These are phyloP conservation scores for Saturnispora sekii DNA, from an alignment of 805 yeast species.

Conservation along the genomic window DNA sequence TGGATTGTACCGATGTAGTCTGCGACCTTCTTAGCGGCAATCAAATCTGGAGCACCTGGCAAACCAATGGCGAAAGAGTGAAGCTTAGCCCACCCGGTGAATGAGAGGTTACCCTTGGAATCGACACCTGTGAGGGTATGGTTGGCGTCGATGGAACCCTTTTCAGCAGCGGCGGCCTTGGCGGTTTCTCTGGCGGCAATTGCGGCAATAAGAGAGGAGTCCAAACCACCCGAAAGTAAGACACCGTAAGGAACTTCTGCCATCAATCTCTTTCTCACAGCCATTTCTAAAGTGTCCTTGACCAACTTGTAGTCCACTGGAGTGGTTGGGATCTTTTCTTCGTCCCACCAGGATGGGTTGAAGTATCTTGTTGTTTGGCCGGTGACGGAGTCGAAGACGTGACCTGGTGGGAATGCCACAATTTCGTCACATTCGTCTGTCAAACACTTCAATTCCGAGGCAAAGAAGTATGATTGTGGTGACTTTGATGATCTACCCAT, in stretches of 20 bases:
- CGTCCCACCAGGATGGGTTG: conserved; percentile 94
- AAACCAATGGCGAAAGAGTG: conserved; percentile 97
- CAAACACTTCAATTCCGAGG: conserved; percentile 90
- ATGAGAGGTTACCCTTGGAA: conserved; percentile 72
- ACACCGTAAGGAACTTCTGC: conserved; percentile 99
- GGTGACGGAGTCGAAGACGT: conserved; percentile 85
- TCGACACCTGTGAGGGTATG: conserved; percentile 87
- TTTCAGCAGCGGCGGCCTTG: conserved; percentile 49
- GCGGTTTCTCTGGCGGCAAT: conserved; percentile 95
- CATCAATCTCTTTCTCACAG: conserved; percentile 98
- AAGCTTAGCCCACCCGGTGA: conserved; percentile 65
- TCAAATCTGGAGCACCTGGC: conserved; percentile 95
- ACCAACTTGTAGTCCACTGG: conserved; percentile 65
- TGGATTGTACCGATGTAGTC: conserved; percentile 92
- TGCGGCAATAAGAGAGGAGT: conserved; percentile 91
- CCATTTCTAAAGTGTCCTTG: conserved; percentile 77
- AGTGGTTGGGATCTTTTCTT: conserved; percentile 56
- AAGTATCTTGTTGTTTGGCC: conserved; percentile 82
- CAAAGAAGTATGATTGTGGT: conserved; percentile 78
- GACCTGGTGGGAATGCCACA: conserved; percentile 96
- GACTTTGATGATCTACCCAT: conserved; percentile 70
- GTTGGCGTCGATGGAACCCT: conserved; percentile 39
- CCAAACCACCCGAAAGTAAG: conserved; percentile 92
- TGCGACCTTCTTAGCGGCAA: conserved; percentile 96
- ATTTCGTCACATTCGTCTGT: conserved; percentile 92